These are phyloP conservation scores for Backusella morwellensis DNA, from an alignment of 192 early-diverging fungal genomes.

Conservation along the genomic window DNA sequence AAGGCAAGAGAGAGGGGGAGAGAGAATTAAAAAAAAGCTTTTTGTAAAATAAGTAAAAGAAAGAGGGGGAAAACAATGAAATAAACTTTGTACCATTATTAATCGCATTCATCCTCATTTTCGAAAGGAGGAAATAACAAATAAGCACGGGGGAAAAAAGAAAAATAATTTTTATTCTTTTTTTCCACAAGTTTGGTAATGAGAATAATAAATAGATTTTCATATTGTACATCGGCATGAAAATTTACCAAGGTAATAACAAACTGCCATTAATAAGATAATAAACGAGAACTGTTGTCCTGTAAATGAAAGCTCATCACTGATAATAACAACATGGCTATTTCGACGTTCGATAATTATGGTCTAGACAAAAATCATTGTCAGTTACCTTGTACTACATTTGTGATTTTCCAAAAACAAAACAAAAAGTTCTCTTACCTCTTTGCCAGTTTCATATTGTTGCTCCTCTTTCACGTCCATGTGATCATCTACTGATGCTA, in stretches of 20 bases:
- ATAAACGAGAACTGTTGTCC: conserved; percentile 33
- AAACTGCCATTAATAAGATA: conserved; percentile 30
- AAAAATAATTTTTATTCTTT: neutral
- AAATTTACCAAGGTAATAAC: conserved; percentile 40
- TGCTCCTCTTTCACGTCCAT: neutral
- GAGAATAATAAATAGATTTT: neutral
- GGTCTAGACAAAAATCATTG: conserved; percentile 6
- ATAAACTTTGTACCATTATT: neutral
- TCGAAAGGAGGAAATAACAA: neutral
- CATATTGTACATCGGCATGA: conserved; percentile 25
- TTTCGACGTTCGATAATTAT: neutral
- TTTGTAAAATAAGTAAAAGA: neutral
- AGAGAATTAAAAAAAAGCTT: neutral
- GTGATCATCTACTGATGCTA: neutral
- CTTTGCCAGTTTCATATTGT: conserved; percentile 6
- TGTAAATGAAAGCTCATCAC: conserved; percentile 36
- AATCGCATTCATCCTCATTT: neutral
- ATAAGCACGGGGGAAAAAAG: neutral
- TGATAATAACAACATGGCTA: conserved; percentile 25
- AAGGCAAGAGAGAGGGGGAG: neutral
- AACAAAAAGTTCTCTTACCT: neutral
- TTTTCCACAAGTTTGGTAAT: neutral
- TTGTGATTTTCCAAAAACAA: neutral
- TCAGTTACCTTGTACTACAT: neutral
- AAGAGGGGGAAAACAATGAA: neutral